Evolutionary conservation across 1,139 yeast genomes (phyloP).

Genomic region (Geotrichum bryndzae): DNA sequence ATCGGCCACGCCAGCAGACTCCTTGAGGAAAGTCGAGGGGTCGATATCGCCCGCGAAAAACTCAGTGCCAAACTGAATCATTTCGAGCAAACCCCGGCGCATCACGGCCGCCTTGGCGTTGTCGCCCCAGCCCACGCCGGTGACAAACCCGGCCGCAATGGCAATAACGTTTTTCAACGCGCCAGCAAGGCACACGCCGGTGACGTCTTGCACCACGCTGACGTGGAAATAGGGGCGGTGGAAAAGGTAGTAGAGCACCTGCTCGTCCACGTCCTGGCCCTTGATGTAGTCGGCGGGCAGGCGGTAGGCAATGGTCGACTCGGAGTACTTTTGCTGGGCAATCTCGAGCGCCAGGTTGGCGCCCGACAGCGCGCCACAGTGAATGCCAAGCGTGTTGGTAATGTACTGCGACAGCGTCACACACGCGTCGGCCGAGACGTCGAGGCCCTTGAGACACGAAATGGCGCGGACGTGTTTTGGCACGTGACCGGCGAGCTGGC

Average conservation of each 20-base stretch:
- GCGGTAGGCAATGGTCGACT: slow-evolving; percentile 85
- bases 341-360: slow-evolving; percentile 95
- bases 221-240: slow-evolving; percentile 97
- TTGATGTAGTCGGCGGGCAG: slow-evolving; percentile 43
- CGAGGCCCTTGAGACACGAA: slow-evolving; percentile 89
- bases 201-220: slow-evolving; percentile 78
- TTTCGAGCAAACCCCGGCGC: slow-evolving; percentile 88
- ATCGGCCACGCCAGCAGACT: slow-evolving; percentile 95
- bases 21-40: slow-evolving; percentile 78
- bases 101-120: slow-evolving; percentile 93
- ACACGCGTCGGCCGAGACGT: slow-evolving; percentile 74
- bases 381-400: slow-evolving; percentile 67
- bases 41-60: slow-evolving; percentile 68
- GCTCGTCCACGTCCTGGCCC: slow-evolving; percentile 72
- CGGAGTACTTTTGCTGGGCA: slow-evolving; percentile 89
- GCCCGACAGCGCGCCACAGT: slow-evolving; percentile 92
- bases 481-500: slow-evolving; percentile 70
- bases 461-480: slow-evolving; percentile 69
- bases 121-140: slow-evolving; percentile 97
- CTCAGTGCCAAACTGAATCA: slow-evolving; percentile 42
- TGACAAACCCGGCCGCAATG: slow-evolving; percentile 88
- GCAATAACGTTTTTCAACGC: slow-evolving; percentile 94
- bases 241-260: slow-evolving; percentile 64
- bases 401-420: slow-evolving; percentile 70
- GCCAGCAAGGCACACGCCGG: slow-evolving; percentile 91